Conservation (phyloP, 75 land plant species). For the Sequoiadendron giganteum region DNA sequence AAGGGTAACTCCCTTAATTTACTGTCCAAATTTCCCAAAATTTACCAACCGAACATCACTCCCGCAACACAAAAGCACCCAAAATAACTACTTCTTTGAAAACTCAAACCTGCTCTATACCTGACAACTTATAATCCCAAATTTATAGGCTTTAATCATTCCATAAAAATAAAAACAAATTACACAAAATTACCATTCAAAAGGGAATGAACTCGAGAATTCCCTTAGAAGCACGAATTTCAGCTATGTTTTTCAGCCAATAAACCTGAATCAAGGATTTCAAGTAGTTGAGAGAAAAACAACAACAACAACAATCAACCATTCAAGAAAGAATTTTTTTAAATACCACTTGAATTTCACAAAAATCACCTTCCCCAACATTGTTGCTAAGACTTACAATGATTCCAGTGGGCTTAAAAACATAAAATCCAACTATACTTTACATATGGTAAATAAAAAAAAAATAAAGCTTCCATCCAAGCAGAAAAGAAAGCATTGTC, state of each 20-base stretch:
- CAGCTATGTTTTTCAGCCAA: not conserved
- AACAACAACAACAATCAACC: no score
- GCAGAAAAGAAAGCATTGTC: no score
- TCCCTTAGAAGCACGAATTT: not conserved
- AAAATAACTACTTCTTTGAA: no score
- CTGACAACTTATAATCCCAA: no score
- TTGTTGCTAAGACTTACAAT: not conserved
- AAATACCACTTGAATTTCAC: not conserved
- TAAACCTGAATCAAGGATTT: not conserved
- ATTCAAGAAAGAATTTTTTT: no score
- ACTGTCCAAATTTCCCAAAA: not conserved
- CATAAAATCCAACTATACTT: not conserved
- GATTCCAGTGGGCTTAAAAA: not conserved
- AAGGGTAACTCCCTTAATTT: not conserved
- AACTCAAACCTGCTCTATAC: no score
- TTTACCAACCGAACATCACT: not conserved
- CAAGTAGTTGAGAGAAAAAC: not conserved
- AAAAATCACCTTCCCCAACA: not conserved
- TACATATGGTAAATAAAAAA: not conserved
- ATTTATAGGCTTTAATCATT: no score
- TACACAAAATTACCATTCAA: no score
- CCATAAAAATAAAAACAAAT: not conserved
- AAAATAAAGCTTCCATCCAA: no score
- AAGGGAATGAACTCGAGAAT: no score
- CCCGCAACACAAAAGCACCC: not conserved